A percentile compares a stretch with the other conserved stretches of the same genome.
phyloP scores from a whole-genome alignment of 106 monocot species.

The Hemerocallis citrina region DNA sequence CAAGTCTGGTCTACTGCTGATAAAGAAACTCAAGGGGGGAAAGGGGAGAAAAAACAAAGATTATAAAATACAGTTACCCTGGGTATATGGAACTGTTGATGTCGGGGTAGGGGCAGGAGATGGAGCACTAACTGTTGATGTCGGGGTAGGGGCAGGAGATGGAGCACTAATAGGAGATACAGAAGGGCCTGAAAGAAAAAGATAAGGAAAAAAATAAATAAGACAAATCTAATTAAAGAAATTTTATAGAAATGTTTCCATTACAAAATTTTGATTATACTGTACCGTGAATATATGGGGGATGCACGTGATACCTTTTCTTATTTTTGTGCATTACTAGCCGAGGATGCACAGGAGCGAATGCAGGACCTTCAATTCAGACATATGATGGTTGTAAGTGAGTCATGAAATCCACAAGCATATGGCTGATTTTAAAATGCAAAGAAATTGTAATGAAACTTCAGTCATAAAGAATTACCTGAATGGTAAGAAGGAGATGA shows the following conservation, averaged over 20 bases:
- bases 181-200: conserved; percentile 20
- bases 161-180: conserved; percentile 22
- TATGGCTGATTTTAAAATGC: background rate
- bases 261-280: background rate
- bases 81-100: conserved; percentile 12
- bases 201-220: background rate
- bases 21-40: background rate
- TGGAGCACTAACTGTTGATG: conserved; percentile 11
- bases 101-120: conserved; percentile 16
- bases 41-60: background rate
- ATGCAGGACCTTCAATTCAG: conserved; percentile 8
- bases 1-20: background rate
- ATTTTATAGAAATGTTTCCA: background rate
- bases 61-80: conserved; percentile 17
- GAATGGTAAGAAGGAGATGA: conserved; percentile 16
- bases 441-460: background rate
- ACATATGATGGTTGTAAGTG: background rate
- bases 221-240: background rate
- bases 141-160: conserved; percentile 19
- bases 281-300: conserved; percentile 25
- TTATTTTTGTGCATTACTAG: conserved; percentile 13
- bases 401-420: background rate
- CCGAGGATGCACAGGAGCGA: conserved; percentile 29
- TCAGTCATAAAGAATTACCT: conserved; percentile 27
- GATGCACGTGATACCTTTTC: conserved; percentile 15